Percentiles rank a stretch among this genome's conserved stretches.
Conservation (phyloP, 192 early-diverging fungal genomes). For the Entomortierella parvispora region DNA sequence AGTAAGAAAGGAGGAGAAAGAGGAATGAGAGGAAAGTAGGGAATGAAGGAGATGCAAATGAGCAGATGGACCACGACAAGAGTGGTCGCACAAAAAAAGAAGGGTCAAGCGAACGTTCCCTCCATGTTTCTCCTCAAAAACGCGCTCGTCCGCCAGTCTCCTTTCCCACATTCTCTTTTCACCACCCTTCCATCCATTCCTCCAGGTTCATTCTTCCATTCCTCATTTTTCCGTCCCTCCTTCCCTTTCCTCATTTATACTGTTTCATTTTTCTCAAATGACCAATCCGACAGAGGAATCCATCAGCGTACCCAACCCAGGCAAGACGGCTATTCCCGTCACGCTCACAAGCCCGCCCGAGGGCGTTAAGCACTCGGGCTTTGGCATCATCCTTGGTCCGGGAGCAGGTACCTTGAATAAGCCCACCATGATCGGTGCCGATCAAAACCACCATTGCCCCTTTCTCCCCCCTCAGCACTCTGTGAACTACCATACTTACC, state of each 20-base stretch:
- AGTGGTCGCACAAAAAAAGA: too few species aligned
- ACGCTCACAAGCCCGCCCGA: conserved; percentile 26
- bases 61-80: neutral
- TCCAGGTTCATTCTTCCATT: too few species aligned
- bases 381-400: conserved; percentile 36
- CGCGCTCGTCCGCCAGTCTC: too few species aligned
- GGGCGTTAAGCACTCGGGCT: conserved; percentile 28
- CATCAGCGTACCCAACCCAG: conserved; percentile 33
- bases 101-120: neutral
- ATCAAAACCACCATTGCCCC: neutral
- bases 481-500: neutral
- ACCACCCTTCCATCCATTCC: too few species aligned
- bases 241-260: neutral
- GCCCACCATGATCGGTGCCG: neutral
- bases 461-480: neutral
- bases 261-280: conserved; percentile 6
- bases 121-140: conserved; percentile 8
- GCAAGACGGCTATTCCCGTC: conserved; percentile 37
- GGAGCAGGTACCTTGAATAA: conserved; percentile 23
- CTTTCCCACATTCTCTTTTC: too few species aligned
- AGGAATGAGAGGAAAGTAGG: neutral
- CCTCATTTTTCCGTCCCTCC: neutral
- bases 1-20: too few species aligned
- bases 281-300: conserved; percentile 34
- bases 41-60: neutral